Percentiles rank a stretch among this genome's conserved stretches.
These are phyloP conservation scores for Aspergillus novofumigatus DNA, from an alignment of 2,329 filamentous ascomycete species.

Conservation along the genomic window DNA sequence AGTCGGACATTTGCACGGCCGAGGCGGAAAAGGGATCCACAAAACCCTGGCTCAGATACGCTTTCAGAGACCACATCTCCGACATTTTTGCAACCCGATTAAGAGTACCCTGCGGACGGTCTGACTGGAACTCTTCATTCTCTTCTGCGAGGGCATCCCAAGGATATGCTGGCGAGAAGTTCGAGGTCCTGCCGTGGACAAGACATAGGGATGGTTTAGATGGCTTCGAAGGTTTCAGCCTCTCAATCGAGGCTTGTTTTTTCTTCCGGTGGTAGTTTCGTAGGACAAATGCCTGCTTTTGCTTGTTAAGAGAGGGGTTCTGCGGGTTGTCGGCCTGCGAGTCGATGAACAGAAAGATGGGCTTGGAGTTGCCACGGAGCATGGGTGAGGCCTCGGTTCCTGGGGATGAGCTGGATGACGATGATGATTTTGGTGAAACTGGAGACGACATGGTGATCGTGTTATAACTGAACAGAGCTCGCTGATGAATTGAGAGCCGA, in stretches of 20 bases:
- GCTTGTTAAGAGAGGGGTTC: not conserved
- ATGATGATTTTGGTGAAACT: too few species aligned
- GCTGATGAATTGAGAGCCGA: too few species aligned
- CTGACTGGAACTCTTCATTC: not conserved
- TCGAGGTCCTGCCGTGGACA: not conserved
- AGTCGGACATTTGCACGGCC: conserved; percentile 4
- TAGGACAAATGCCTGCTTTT: conserved; percentile 6
- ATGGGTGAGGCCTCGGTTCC: too few species aligned
- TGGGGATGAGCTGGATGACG: too few species aligned
- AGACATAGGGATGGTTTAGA: not conserved
- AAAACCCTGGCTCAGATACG: conserved; percentile 5
- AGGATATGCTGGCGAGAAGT: too few species aligned
- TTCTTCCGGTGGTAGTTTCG: conserved; percentile 3
- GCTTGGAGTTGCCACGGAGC: not conserved
- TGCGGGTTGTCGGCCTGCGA: conserved; percentile 1
- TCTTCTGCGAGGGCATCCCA: not conserved
- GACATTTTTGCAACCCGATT: not conserved
- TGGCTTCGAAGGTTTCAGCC: not conserved
- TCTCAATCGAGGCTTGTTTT: conserved; percentile 3
- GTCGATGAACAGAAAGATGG: conserved; percentile 3
- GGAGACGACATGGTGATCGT: too few species aligned
- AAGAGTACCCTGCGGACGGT: not conserved
- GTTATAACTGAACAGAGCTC: too few species aligned
- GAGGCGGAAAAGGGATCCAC: conserved; percentile 6
- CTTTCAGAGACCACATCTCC: conserved; percentile 6